Evolutionary conservation across 192 early-diverging fungal genomes (phyloP).

Genomic region (Helicostylum pulchrum): DNA sequence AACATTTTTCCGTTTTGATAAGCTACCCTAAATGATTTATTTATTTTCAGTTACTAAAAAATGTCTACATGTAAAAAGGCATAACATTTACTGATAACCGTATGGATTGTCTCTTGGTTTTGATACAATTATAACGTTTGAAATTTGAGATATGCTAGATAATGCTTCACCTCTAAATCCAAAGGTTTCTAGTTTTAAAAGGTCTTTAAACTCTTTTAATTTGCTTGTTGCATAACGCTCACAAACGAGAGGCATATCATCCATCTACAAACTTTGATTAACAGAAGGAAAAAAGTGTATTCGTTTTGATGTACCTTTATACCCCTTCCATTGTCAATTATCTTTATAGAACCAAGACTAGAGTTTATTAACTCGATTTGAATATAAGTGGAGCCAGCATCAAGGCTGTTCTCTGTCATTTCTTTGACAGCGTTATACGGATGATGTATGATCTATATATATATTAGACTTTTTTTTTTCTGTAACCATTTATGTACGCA

Average conservation of each 20-base stretch:
- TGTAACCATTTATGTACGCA: too few relatives aligned
- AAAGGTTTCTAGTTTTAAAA: constrained; percentile 69
- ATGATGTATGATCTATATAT: constrained; percentile 68
- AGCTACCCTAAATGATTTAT: not conserved
- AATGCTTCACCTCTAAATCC: constrained; percentile 94
- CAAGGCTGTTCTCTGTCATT: constrained; percentile 88
- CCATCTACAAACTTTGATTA: not conserved
- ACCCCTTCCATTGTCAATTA: constrained; percentile 84
- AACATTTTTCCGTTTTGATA: constrained; percentile 5
- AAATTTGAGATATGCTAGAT: constrained; percentile 1
- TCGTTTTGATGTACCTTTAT: constrained; percentile 56
- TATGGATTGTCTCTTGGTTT: not conserved
- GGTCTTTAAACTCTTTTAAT: constrained; percentile 70
- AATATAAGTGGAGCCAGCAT: constrained; percentile 66
- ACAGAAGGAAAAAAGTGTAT: constrained; percentile 33
- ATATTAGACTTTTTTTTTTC: not conserved
- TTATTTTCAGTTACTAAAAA: not conserved
- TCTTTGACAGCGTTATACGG: constrained; percentile 85
- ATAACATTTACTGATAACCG: constrained; percentile 1
- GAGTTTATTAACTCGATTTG: constrained; percentile 75
- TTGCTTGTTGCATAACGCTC: constrained; percentile 87
- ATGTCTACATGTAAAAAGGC: not conserved
- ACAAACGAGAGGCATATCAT: constrained; percentile 36
- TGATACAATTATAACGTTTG: not conserved
- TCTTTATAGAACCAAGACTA: constrained; percentile 55